Base-by-base conservation (phyloP, 2,329 filamentous ascomycete species). In the Diplodia mutila region DNA sequence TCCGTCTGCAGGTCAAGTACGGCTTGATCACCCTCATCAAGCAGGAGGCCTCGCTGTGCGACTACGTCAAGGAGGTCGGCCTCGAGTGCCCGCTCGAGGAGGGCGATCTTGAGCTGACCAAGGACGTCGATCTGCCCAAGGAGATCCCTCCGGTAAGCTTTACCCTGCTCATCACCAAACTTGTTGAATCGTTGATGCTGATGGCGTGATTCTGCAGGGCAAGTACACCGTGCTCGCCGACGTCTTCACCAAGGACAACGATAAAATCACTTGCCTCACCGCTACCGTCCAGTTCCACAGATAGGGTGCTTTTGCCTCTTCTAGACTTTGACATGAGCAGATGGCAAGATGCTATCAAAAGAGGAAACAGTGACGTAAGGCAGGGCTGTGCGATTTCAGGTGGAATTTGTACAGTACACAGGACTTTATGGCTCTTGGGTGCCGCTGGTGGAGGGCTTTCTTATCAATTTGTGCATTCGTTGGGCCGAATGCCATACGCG, bases 151-250 rank as follows among this genome's bases (percentile, higher is more conserved):
- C 92, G 69, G 94, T 97, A 87, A 74, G 92, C 86, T 46, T 8
- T 12, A 29, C 25, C 23, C 18, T 16, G 12, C 23, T 18, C 25
- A 21, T 3, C 18, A 5, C 18, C 27, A n/a, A 54, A 18, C 39
- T 42, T 21, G 12, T 46, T 18, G n/a, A 37, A 21, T 39, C 27
- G n/a, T 23, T 14, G 27, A 42, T 46, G 48, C 49, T 67, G n/a
- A 54, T 59, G 53, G 23, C 61, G 48, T 55, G 52, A 32, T n/a
- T 23, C 9, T 42, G 51, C 71, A 95, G 93, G 95, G 94, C 77
- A 94, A 89, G 76, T 99, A 97, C 85, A 91, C 87, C 21, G 95
- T 99, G 42, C 81, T 90, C 48, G 95, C 94, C 51, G 92, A 98
- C 76, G 94, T 96, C 59, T 90, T 88, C 80, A 93, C 87, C 72